These are phyloP conservation scores for Blastosporella zonata DNA, from an alignment of 1,284 basidiomycete genomes.

Conservation along the genomic window DNA sequence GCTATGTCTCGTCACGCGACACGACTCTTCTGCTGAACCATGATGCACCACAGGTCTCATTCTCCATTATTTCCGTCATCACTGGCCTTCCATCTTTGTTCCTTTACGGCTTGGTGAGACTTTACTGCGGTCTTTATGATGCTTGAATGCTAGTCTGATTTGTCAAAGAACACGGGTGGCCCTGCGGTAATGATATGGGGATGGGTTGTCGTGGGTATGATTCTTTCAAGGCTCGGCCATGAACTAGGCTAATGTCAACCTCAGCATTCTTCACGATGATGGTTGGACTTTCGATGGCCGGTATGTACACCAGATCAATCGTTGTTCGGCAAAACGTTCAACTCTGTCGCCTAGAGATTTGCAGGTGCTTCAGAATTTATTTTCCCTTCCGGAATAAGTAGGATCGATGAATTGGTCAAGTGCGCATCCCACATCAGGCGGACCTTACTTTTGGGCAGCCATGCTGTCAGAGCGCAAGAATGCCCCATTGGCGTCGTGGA, in stretches of 20 bases:
- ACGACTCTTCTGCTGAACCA: not conserved
- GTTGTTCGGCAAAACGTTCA: not conserved
- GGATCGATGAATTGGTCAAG: slow-evolving; percentile 25
- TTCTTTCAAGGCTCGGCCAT: not conserved
- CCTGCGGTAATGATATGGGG: slow-evolving; percentile 76
- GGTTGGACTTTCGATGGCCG: slow-evolving; percentile 69
- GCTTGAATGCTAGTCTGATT: not conserved
- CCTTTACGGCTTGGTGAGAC: slow-evolving; percentile 58
- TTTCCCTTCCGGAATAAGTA: not conserved
- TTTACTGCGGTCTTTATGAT: not conserved
- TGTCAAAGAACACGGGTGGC: slow-evolving; percentile 60
- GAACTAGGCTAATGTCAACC: not conserved
- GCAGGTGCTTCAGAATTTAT: slow-evolving; percentile 37
- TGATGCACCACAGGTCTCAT: slow-evolving; percentile 45
- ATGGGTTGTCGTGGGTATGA: slow-evolving; percentile 62
- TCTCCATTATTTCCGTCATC: slow-evolving; percentile 73
- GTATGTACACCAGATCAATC: slow-evolving; percentile 31
- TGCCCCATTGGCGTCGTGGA: slow-evolving; percentile 66
- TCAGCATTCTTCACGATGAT: slow-evolving; percentile 61
- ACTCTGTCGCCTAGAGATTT: slow-evolving; percentile 44
- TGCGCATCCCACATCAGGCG: slow-evolving; percentile 72
- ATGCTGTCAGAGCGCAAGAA: slow-evolving; percentile 57
- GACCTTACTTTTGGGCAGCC: slow-evolving; percentile 75
- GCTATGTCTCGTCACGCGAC: slow-evolving; percentile 6
- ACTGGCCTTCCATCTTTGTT: slow-evolving; percentile 69